Conservation (phyloP, 352 stramenopile species). For the Elongisporangium senticosum region DNA sequence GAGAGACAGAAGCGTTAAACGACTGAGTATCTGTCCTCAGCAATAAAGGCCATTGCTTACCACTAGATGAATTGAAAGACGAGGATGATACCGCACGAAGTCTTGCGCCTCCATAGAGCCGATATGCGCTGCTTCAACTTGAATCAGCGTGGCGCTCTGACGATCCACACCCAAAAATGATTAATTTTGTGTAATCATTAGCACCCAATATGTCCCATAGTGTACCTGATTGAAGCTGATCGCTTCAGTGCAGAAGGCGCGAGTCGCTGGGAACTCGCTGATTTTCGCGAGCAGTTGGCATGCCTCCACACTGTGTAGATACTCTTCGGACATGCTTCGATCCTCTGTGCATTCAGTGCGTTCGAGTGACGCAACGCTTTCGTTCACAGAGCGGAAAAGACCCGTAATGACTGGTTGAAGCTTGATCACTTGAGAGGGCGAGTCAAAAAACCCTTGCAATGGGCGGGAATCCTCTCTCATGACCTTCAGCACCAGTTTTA, state of each 20-base stretch:
- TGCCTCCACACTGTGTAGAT: constrained; percentile 54
- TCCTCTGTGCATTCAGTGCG: constrained; percentile 31
- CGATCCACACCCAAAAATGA: not conserved
- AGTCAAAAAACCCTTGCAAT: constrained; percentile 43
- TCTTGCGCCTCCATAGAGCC: constrained; percentile 39
- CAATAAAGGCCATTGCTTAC: constrained; percentile 19
- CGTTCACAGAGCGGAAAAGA: constrained; percentile 55
- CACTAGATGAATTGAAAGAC: constrained; percentile 65
- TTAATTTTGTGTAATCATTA: not conserved
- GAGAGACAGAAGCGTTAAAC: not conserved
- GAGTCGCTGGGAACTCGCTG: constrained; percentile 37
- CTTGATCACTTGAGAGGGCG: constrained; percentile 21
- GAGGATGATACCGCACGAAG: constrained; percentile 50
- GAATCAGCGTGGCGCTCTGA: constrained; percentile 62
- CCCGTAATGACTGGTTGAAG: constrained; percentile 45
- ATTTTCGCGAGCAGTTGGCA: constrained; percentile 61
- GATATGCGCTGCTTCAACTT: constrained; percentile 59
- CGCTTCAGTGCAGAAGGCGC: constrained; percentile 38
- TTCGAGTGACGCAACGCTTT: constrained; percentile 35
- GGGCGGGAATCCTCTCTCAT: constrained; percentile 53
- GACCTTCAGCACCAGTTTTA: constrained; percentile 54
- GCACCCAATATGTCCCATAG: not conserved
- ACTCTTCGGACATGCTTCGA: constrained; percentile 51
- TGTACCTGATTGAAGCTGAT: constrained; percentile 77
- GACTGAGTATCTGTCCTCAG: not conserved